These are phyloP conservation scores for Lizonia empirigonia DNA, from an alignment of 2,329 filamentous ascomycete genomes.

Conservation along the genomic window DNA sequence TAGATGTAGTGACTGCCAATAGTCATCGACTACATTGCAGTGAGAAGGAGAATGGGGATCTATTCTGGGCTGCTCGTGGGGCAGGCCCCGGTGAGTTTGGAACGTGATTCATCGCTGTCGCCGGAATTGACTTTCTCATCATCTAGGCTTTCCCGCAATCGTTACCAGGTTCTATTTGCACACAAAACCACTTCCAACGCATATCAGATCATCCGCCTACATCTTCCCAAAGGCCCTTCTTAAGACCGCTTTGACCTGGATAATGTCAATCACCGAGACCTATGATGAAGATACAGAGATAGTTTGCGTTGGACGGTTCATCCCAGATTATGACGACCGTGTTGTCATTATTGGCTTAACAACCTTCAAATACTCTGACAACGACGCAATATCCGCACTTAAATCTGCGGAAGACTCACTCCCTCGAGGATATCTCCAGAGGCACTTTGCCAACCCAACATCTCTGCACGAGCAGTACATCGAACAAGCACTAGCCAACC, in stretches of 20 bases:
- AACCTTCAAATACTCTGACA: conserved; percentile 50
- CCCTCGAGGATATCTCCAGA: not conserved
- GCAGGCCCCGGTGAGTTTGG: conserved; percentile 34
- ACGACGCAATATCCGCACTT: conserved; percentile 55
- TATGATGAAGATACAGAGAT: conserved; percentile 51
- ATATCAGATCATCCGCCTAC: conserved; percentile 50
- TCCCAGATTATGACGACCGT: conserved; percentile 35
- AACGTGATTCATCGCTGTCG: not conserved
- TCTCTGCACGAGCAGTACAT: not conserved
- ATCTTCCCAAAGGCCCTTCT: conserved; percentile 56
- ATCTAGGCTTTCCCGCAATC: conserved; percentile 30
- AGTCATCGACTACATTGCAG: not conserved
- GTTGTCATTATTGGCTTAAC: conserved; percentile 49
- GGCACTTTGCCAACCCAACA: not conserved
- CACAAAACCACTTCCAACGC: conserved; percentile 31
- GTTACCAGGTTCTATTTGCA: conserved; percentile 59
- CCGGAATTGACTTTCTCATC: conserved; percentile 55
- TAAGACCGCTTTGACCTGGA: conserved; percentile 56
- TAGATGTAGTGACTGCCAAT: not conserved
- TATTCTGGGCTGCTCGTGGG: not conserved
- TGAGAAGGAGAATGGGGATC: not conserved
- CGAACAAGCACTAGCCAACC: not conserved
- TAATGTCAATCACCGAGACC: conserved; percentile 41
- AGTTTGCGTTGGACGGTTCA: conserved; percentile 45
- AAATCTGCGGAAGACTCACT: not conserved